These are phyloP conservation scores for Phytophthora podocarpi DNA, from an alignment of 352 stramenopile genomes.

Conservation along the genomic window DNA sequence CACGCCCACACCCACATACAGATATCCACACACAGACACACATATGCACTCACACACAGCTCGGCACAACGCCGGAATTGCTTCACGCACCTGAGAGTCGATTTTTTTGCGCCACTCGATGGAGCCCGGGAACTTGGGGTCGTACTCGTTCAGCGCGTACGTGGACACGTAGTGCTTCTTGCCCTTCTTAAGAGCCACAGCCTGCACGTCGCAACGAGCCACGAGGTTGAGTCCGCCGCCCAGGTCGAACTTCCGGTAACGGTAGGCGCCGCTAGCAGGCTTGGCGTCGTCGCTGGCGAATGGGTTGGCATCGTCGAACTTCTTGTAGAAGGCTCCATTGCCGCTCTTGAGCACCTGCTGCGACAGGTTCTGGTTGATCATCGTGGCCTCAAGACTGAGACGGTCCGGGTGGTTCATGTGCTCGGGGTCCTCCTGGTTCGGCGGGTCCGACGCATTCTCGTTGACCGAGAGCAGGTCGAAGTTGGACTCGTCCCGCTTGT, in stretches of 20 bases:
- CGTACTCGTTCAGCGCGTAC: slow-evolving; percentile 98
- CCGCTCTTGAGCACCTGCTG: slow-evolving; percentile 94
- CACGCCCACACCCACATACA: slow-evolving; percentile 13
- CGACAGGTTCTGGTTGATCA: slow-evolving; percentile 99
- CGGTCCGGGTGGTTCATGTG: slow-evolving; percentile 97
- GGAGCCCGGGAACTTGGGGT: slow-evolving; percentile 88
- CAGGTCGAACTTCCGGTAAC: slow-evolving; percentile 97
- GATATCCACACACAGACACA: slow-evolving; percentile 13
- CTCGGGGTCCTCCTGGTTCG: slow-evolving; percentile 81
- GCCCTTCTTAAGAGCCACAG: slow-evolving; percentile 85
- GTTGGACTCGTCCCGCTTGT: slow-evolving; percentile 95
- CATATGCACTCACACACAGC: slow-evolving; percentile 24
- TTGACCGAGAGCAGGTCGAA: slow-evolving; percentile 96
- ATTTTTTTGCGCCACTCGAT: slow-evolving; percentile 98
- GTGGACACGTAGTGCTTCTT: slow-evolving; percentile 93
- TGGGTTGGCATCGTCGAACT: slow-evolving; percentile 88
- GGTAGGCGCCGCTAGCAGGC: slow-evolving; percentile 95
- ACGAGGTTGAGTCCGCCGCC: slow-evolving; percentile 90
- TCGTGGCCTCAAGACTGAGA: slow-evolving; percentile 96
- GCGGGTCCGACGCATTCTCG: slow-evolving; percentile 95
- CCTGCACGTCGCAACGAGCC: slow-evolving; percentile 95
- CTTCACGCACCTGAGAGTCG: slow-evolving; percentile 84
- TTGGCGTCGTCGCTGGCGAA: slow-evolving; percentile 94
- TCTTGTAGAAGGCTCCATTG: slow-evolving; percentile 50
- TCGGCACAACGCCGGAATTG: slow-evolving; percentile 1